Evolutionary conservation across 2,329 filamentous ascomycete genomes (phyloP).

Genomic region (Xylogone sp.): DNA sequence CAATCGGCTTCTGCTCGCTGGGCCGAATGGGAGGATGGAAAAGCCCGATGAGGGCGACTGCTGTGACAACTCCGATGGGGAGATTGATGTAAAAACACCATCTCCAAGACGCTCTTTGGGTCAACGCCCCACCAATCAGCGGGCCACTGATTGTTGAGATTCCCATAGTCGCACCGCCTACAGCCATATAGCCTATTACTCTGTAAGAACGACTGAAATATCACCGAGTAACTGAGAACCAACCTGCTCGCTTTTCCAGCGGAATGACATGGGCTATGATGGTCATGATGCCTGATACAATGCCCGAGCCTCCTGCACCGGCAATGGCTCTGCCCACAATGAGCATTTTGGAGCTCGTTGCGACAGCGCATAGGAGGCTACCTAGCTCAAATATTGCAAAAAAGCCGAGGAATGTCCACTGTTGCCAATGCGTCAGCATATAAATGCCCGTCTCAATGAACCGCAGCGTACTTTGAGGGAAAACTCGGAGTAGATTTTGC

Average conservation of each 20-base stretch:
- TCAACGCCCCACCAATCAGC: constrained; percentile 26
- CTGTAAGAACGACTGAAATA: neutral
- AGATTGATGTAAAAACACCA: constrained; percentile 7
- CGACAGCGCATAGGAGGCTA: constrained; percentile 46
- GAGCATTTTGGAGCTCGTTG: constrained; percentile 44
- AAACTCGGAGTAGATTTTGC: constrained; percentile 13
- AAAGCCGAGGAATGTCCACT: constrained; percentile 9
- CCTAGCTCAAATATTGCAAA: constrained; percentile 52
- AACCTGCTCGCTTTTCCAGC: constrained; percentile 5
- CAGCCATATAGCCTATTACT: neutral
- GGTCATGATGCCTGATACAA: constrained; percentile 46
- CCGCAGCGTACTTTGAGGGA: constrained; percentile 7
- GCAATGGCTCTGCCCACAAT: constrained; percentile 51
- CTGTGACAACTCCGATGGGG: constrained; percentile 3
- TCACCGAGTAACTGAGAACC: no score
- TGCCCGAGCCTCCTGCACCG: constrained; percentile 45
- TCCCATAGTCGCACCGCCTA: neutral
- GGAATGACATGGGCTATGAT: constrained; percentile 38
- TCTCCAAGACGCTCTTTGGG: constrained; percentile 24
- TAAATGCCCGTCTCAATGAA: no score
- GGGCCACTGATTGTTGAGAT: constrained; percentile 14
- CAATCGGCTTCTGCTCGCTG: neutral
- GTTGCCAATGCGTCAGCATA: neutral
- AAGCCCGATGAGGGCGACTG: constrained; percentile 30
- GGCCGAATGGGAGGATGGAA: constrained; percentile 27